Percentiles rank a stretch among this genome's conserved stretches.
Evolutionary conservation across 225 moss, liverwort and hornwort species (phyloP).

Genomic region (Rhytidiadelphus loreus): DNA sequence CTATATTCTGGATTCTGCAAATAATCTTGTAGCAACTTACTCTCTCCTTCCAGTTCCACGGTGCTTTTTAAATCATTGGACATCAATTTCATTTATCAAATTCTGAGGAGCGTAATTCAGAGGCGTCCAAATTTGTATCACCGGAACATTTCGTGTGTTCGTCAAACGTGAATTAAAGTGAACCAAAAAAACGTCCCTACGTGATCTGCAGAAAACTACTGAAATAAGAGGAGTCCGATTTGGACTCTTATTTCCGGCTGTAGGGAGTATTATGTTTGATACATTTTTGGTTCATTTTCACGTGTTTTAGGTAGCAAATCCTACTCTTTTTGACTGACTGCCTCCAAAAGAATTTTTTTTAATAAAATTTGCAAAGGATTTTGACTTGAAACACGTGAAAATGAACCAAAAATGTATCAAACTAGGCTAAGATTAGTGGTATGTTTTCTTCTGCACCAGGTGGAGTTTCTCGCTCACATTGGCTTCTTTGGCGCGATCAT

Average conservation of each 20-base stretch:
- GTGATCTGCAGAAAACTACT: not conserved
- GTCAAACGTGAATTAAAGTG: not conserved
- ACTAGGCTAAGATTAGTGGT: not conserved
- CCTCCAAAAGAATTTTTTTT: not conserved
- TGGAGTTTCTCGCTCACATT: slow-evolving; percentile 63
- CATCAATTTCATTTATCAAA: not conserved
- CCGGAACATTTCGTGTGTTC: not conserved
- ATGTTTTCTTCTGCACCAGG: slow-evolving; percentile 7
- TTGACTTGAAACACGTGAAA: no score
- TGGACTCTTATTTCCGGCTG: not conserved
- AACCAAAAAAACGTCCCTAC: no score
- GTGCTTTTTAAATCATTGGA: not conserved
- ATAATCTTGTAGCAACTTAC: not conserved
- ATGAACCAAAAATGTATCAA: no score
- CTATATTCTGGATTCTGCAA: not conserved
- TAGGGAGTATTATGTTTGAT: not conserved
- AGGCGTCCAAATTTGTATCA: not conserved
- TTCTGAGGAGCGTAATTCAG: not conserved
- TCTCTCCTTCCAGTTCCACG: not conserved
- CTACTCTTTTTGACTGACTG: not conserved
- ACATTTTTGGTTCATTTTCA: not conserved
- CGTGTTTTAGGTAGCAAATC: not conserved
- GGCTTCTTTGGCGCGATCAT: slow-evolving; percentile 72
- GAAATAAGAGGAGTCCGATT: not conserved
- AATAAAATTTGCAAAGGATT: not conserved